phyloP scores from a whole-genome alignment of 768 basidiomycete genomes.

The Boletus tylopilopsis region DNA sequence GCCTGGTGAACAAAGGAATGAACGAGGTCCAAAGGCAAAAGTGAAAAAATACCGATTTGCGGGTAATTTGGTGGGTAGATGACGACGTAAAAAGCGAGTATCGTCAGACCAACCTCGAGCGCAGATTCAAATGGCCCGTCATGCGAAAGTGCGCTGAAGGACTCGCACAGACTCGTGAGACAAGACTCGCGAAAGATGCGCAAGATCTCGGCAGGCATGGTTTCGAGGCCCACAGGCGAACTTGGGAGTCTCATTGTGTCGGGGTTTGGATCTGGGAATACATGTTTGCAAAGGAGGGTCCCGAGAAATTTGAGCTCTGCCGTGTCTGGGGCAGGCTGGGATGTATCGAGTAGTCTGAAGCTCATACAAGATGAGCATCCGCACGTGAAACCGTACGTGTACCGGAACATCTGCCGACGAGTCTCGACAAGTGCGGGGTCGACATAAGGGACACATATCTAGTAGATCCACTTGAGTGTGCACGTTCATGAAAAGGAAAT shows the following conservation, averaged over 20 bases:
- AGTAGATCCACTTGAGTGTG: neutral
- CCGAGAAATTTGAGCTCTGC: constrained; percentile 13
- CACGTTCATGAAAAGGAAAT: neutral
- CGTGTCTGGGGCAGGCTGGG: constrained; percentile 37
- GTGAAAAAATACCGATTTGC: constrained; percentile 59
- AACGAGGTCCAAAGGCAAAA: neutral
- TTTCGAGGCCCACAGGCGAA: constrained; percentile 19
- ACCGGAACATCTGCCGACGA: constrained; percentile 53
- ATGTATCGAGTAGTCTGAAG: constrained; percentile 34
- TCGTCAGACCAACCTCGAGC: constrained; percentile 47
- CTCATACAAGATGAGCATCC: constrained; percentile 54
- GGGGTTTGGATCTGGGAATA: constrained; percentile 30
- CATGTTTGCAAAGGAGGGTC: constrained; percentile 38
- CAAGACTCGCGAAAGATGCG: constrained; percentile 54
- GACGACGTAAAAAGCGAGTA: constrained; percentile 63
- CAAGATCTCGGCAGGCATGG: constrained; percentile 39
- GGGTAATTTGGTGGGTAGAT: constrained; percentile 78
- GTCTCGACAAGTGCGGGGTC: constrained; percentile 70
- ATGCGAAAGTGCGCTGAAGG: constrained; percentile 68
- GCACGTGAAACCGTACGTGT: constrained; percentile 69
- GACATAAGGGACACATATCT: constrained; percentile 76
- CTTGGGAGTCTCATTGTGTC: constrained; percentile 19
- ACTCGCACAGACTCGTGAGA: constrained; percentile 54
- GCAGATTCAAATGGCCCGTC: constrained; percentile 55
- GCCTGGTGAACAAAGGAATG: constrained; percentile 39